Conservation (phyloP, 176 grass and related monocot genomes). For the Aegilops speltoides region DNA sequence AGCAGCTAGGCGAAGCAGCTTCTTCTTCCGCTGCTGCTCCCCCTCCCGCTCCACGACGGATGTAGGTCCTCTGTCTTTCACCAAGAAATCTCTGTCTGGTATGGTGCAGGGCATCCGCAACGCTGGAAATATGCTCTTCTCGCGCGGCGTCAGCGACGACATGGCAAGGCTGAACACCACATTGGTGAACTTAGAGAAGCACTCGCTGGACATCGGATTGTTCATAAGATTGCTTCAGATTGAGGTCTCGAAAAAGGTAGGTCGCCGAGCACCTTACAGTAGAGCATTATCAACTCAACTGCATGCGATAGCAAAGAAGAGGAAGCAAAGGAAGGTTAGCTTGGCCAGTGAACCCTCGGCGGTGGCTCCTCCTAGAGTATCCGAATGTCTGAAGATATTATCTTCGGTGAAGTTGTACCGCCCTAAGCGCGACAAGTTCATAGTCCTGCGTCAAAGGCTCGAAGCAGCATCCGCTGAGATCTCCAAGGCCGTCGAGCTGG, state of each 20-base stretch:
- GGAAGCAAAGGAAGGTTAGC: too few species aligned
- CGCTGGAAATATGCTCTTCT: background rate
- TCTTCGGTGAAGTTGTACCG: too few species aligned
- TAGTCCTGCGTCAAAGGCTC: background rate
- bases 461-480: background rate
- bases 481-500: background rate
- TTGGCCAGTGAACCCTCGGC: too few species aligned
- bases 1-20: background rate
- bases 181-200: background rate
- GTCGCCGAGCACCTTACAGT: too few species aligned
- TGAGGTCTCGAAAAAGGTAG: background rate
- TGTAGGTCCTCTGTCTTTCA: background rate
- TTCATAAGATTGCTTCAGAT: slow-evolving; percentile 27
- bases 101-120: background rate
- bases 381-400: too few species aligned
- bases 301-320: too few species aligned
- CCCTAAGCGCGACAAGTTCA: too few species aligned
- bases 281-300: too few species aligned
- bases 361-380: too few species aligned
- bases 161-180: background rate
- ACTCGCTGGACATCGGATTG: background rate
- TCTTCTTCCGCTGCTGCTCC: background rate
- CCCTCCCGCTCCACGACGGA: background rate
- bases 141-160: too few species aligned
- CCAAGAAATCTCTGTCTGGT: too few species aligned